Percentiles rank a stretch among this genome's conserved stretches.
These are phyloP conservation scores for Hypoxylon crocopeplum DNA, from an alignment of 495 filamentous ascomycete genomes.

Conservation along the genomic window DNA sequence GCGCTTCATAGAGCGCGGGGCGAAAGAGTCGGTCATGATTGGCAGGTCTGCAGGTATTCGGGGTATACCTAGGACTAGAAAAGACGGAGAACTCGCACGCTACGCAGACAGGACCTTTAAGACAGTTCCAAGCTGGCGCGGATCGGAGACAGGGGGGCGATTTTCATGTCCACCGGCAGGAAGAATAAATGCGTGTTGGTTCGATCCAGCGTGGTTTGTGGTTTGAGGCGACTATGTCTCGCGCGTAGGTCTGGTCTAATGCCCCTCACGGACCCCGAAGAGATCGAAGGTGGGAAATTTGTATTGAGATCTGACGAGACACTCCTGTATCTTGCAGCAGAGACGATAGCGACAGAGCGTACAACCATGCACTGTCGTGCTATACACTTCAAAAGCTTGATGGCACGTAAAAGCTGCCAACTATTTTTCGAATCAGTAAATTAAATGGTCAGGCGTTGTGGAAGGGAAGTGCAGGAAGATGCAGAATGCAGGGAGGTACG, in stretches of 20 bases:
- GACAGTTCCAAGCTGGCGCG: constrained; percentile 8
- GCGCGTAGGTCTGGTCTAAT: constrained; percentile 13
- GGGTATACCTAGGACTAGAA: constrained; percentile 1
- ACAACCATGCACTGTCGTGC: constrained; percentile 15
- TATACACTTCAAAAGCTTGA: constrained; percentile 11
- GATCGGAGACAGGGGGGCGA: constrained; percentile 9
- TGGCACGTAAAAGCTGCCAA: constrained; percentile 12
- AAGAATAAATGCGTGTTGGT: constrained; percentile 1
- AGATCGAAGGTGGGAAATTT: constrained; percentile 17
- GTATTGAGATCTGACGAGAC: constrained; percentile 14
- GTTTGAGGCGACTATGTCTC: constrained; percentile 14
- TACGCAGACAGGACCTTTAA: constrained; percentile 8
- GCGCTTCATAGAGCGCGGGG: constrained; percentile 91
- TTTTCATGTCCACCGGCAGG: constrained; percentile 28
- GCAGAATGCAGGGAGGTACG: constrained; percentile 14
- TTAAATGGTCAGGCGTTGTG: constrained; percentile 32
- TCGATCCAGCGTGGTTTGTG: not conserved
- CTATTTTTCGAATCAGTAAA: constrained; percentile 20
- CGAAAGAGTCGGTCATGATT: constrained; percentile 84
- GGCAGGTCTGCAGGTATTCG: constrained; percentile 15
- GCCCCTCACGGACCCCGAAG: constrained; percentile 27
- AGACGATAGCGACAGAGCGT: constrained; percentile 7
- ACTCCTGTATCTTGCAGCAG: constrained; percentile 7
- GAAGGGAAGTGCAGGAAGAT: constrained; percentile 24
- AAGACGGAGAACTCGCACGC: constrained; percentile 6